A percentile compares a stretch with the other conserved stretches of the same genome.
Evolutionary conservation across 2,329 filamentous ascomycete species (phyloP).

Genomic region (Parafenestella ontariensis): DNA sequence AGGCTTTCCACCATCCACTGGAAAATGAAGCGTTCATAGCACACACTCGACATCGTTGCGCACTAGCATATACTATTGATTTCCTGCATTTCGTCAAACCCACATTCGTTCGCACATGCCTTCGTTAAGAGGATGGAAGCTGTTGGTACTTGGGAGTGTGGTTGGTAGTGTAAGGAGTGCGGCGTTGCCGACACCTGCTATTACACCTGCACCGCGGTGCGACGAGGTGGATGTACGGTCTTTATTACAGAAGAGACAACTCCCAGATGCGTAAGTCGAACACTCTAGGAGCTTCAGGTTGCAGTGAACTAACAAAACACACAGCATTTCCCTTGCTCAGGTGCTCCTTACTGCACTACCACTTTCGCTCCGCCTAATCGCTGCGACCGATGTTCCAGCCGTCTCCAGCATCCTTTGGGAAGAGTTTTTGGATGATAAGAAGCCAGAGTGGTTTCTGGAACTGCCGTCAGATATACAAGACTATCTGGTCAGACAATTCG

Average conservation of each 20-base stretch:
- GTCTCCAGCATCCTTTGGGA: slow-evolving; percentile 44
- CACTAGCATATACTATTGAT: slow-evolving; percentile 6
- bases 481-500: slow-evolving; percentile 44
- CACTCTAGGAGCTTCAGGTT: background rate
- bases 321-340: slow-evolving; percentile 42
- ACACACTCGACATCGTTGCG: slow-evolving; percentile 9
- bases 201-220: slow-evolving; percentile 38
- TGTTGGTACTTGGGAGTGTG: slow-evolving; percentile 15
- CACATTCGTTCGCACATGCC: slow-evolving; percentile 35
- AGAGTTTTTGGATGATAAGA: slow-evolving; percentile 44
- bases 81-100: slow-evolving; percentile 9
- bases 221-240: slow-evolving; percentile 13
- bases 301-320: slow-evolving; percentile 10
- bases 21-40: slow-evolving; percentile 25
- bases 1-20: slow-evolving; percentile 4
- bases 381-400: slow-evolving; percentile 45
- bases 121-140: slow-evolving; percentile 30
- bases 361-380: slow-evolving; percentile 42
- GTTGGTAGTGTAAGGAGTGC: slow-evolving; percentile 18
- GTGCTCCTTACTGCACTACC: slow-evolving; percentile 46
- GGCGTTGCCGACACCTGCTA: slow-evolving; percentile 24
- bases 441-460: slow-evolving; percentile 42
- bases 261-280: slow-evolving; percentile 41
- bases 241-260: slow-evolving; percentile 26
- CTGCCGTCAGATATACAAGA: slow-evolving; percentile 44